phyloP scores from a whole-genome alignment of 345 rosid genomes.

The Passiflora organensis region DNA sequence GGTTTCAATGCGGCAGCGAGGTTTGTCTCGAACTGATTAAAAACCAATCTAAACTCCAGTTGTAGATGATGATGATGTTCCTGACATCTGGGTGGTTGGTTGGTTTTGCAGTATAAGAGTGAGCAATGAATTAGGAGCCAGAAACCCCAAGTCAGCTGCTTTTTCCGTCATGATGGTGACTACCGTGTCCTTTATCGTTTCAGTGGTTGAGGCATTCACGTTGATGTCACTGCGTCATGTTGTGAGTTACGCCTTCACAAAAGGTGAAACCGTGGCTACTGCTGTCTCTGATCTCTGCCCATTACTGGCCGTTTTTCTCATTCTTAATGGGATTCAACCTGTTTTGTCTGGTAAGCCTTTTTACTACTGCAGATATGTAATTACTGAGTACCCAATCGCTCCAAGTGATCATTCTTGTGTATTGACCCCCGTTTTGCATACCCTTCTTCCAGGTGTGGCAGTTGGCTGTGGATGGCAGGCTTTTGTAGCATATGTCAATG shows the following conservation, averaged over 20 bases:
- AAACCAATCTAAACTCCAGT: too few relatives aligned
- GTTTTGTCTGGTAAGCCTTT: conserved; percentile 32
- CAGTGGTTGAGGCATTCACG: conserved; percentile 22
- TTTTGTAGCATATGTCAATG: conserved; percentile 44
- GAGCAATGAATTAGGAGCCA: conserved; percentile 42
- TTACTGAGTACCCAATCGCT: too few relatives aligned
- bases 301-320: conserved; percentile 28
- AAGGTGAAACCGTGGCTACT: conserved; percentile 28
- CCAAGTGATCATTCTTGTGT: too few relatives aligned
- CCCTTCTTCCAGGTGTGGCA: conserved; percentile 53
- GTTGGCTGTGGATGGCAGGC: conserved; percentile 52
- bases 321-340: conserved; percentile 41
- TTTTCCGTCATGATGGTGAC: conserved; percentile 33
- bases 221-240: conserved; percentile 32
- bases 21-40: conserved; percentile 36
- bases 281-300: conserved; percentile 43
- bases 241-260: conserved; percentile 42
- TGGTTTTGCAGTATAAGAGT: conserved; percentile 30
- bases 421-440: too few relatives aligned
- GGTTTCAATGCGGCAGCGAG: conserved; percentile 95
- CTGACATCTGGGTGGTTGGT: not conserved
- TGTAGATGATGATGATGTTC: too few relatives aligned
- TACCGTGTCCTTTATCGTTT: conserved; percentile 22
- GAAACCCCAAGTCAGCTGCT: conserved; percentile 36
- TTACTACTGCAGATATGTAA: not conserved